phyloP scores from a whole-genome alignment of 352 stramenopile genomes.

The Pelagophyceae sp. region DNA sequence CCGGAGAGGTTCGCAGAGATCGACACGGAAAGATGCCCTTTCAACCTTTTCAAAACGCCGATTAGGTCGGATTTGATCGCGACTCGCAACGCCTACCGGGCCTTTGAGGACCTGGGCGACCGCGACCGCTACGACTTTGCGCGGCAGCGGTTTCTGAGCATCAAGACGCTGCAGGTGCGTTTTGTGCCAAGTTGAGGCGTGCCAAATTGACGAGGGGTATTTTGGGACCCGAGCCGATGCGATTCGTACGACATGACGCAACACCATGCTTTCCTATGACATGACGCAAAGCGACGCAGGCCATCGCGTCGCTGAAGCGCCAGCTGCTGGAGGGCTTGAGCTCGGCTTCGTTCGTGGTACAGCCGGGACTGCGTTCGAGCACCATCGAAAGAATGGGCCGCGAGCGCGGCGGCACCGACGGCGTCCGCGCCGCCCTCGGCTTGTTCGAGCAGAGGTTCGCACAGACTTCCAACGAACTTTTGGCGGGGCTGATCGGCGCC shows the following conservation, averaged over 20 bases:
- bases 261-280: too few species aligned
- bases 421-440: background rate
- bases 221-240: too few species aligned
- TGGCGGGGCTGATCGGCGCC: background rate
- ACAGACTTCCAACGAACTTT: background rate
- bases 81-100: constrained; percentile 46
- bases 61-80: constrained; percentile 52
- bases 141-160: constrained; percentile 58
- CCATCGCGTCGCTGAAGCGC: constrained; percentile 74
- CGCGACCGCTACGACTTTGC: constrained; percentile 40
- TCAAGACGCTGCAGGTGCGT: constrained; percentile 70
- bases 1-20: too few species aligned
- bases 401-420: background rate
- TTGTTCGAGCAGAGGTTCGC: background rate
- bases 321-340: constrained; percentile 42
- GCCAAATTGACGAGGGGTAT: too few species aligned
- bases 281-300: too few species aligned
- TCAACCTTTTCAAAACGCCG: too few species aligned
- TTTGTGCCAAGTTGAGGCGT: too few species aligned
- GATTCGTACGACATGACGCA: too few species aligned
- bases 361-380: constrained; percentile 15
- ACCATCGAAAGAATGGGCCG: background rate
- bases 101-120: constrained; percentile 23
- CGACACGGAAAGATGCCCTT: too few species aligned
- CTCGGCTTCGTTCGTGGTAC: constrained; percentile 35